phyloP scores from a whole-genome alignment of 2,329 filamentous ascomycete species.

The Pseudomassariella vexata region DNA sequence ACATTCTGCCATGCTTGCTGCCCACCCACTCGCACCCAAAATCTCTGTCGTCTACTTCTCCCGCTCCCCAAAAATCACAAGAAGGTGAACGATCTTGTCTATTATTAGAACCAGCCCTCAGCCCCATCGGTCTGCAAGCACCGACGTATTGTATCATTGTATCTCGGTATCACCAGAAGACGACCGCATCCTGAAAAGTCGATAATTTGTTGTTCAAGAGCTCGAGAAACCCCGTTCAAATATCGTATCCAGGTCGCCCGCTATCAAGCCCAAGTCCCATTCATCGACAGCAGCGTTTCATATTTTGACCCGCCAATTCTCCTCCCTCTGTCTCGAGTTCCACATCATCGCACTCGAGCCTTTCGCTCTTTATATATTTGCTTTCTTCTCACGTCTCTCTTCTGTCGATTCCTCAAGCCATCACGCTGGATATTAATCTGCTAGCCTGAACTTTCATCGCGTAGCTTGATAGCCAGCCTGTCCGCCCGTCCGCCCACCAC shows the following conservation, averaged over 20 bases:
- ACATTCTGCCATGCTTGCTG: no score
- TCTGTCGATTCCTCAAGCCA: no score
- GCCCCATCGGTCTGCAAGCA: slow-evolving; percentile 38
- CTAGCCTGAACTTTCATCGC: not conserved
- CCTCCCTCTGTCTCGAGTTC: slow-evolving; percentile 9
- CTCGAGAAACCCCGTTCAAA: slow-evolving; percentile 3
- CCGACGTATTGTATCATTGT: slow-evolving; percentile 23
- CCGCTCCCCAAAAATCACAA: slow-evolving; percentile 19
- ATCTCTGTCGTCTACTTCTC: slow-evolving; percentile 14
- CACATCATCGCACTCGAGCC: slow-evolving; percentile 4
- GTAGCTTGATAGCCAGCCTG: no score
- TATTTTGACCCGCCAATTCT: slow-evolving; percentile 12
- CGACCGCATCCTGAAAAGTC: not conserved
- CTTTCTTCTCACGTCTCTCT: not conserved
- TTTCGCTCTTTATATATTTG: slow-evolving; percentile 2
- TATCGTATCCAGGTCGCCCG: slow-evolving; percentile 3
- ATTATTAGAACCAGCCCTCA: slow-evolving; percentile 49
- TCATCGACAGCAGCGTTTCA: slow-evolving; percentile 13
- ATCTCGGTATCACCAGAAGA: slow-evolving; percentile 7
- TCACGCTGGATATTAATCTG: slow-evolving; percentile 5
- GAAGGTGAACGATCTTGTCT: slow-evolving; percentile 37
- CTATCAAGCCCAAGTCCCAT: no score
- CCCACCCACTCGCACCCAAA: no score
- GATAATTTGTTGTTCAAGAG: not conserved
- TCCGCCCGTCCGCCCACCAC: no score